phyloP scores from a whole-genome alignment of 2,329 filamentous ascomycete species.

The Erysiphe pulchra region DNA sequence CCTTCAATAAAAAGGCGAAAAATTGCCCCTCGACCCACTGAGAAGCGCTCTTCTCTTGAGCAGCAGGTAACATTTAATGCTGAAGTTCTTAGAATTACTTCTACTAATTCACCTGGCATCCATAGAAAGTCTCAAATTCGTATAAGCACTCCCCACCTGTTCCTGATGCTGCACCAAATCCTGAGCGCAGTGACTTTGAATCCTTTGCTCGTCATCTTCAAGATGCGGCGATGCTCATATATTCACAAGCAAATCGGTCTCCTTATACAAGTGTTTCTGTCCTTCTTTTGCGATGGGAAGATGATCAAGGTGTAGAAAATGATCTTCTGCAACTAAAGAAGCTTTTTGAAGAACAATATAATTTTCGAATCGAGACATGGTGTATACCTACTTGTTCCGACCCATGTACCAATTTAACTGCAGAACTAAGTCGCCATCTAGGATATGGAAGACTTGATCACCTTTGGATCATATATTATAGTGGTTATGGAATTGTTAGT shows the following conservation, averaged over 20 bases:
- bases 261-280: conserved; percentile 33
- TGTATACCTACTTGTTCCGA: conserved; percentile 32
- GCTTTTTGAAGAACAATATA: conserved; percentile 32
- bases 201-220: conserved; percentile 40
- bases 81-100: background rate
- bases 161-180: conserved; percentile 11
- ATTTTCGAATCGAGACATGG: conserved; percentile 33
- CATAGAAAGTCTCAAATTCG: conserved; percentile 10
- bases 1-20: conserved; percentile 14
- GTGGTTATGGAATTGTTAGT: conserved; percentile 32
- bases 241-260: conserved; percentile 31
- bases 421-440: conserved; percentile 32
- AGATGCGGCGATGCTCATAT: conserved; percentile 41
- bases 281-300: conserved; percentile 35
- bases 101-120: conserved; percentile 5
- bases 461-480: conserved; percentile 38
- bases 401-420: conserved; percentile 33
- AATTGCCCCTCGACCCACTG: conserved; percentile 13
- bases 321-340: conserved; percentile 29
- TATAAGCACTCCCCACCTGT: conserved; percentile 11
- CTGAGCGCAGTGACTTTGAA: conserved; percentile 28
- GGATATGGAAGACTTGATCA: conserved; percentile 31
- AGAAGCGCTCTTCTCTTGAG: conserved; percentile 11
- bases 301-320: conserved; percentile 25
- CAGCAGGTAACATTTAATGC: conserved; percentile 8